Conservation (phyloP, 1,284 basidiomycete species). For the Sanghuangporus weigelae region DNA sequence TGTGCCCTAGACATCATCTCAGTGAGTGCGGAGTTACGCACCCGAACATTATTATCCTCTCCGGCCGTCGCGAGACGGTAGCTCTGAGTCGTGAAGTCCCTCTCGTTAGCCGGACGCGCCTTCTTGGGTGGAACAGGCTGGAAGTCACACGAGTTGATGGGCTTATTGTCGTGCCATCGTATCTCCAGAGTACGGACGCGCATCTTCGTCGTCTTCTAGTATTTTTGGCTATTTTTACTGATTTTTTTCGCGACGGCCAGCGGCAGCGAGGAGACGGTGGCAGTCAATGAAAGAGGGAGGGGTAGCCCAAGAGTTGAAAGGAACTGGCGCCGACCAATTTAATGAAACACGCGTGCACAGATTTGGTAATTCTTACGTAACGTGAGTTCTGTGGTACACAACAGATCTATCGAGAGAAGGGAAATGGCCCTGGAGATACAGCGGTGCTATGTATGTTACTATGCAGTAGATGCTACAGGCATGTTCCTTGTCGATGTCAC, state of each 20-base stretch:
- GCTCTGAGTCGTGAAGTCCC: conserved; percentile 53
- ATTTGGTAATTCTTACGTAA: conserved; percentile 1
- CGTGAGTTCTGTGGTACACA: not conserved
- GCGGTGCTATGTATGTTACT: not conserved
- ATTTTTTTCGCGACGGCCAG: not conserved
- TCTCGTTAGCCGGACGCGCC: conserved; percentile 64
- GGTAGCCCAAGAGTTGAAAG: not conserved
- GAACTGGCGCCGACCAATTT: not conserved
- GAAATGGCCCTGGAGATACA: not conserved
- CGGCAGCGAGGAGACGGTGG: not conserved
- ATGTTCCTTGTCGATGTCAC: too few species aligned
- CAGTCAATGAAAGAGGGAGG: not conserved
- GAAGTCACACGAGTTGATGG: conserved; percentile 93
- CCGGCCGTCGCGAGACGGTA: conserved; percentile 94
- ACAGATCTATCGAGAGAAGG: not conserved
- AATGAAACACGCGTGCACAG: conserved; percentile 8
- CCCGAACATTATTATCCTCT: conserved; percentile 95
- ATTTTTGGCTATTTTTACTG: not conserved
- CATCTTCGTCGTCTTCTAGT: conserved; percentile 38
- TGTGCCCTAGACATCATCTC: not conserved
- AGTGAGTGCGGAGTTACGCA: conserved; percentile 37
- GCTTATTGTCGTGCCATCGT: conserved; percentile 92
- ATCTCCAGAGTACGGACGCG: conserved; percentile 84
- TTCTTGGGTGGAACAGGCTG: conserved; percentile 76
- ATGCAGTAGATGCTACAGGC: not conserved